Conservation (phyloP, 2,329 filamentous ascomycete species). For the Fusarium sublunatum region DNA sequence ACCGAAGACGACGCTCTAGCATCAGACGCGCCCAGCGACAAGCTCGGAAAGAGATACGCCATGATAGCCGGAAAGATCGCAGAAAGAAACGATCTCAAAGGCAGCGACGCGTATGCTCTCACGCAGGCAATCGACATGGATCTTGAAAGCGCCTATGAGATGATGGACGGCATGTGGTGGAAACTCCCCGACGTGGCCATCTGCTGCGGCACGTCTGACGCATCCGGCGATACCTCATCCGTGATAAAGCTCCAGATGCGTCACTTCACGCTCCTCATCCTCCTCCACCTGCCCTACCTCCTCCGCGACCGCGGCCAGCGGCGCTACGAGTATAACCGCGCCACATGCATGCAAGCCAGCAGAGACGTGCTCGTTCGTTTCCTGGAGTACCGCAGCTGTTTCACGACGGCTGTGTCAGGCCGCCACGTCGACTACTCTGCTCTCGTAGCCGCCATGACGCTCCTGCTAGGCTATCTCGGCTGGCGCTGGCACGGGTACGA, state of each 20-base stretch:
- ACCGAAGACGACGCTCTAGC: constrained; percentile 44
- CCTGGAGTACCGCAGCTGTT: constrained; percentile 55
- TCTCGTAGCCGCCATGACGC: constrained; percentile 62
- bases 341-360: constrained; percentile 60
- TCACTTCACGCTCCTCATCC: constrained; percentile 62
- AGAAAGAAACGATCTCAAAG: constrained; percentile 56
- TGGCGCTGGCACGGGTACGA: constrained; percentile 47
- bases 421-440: constrained; percentile 65
- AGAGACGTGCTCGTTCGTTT: constrained; percentile 63
- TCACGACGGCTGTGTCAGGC: constrained; percentile 38
- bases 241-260: constrained; percentile 61
- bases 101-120: constrained; percentile 53
- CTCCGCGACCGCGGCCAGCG: constrained; percentile 57
- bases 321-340: constrained; percentile 59
- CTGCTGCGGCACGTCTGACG: constrained; percentile 37
- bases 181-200: constrained; percentile 47
- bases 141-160: constrained; percentile 56
- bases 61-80: constrained; percentile 58
- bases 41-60: constrained; percentile 59
- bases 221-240: constrained; percentile 36
- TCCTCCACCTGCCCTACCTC: constrained; percentile 67
- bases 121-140: constrained; percentile 61
- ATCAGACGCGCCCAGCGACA: constrained; percentile 54
- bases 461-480: constrained; percentile 63
- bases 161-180: constrained; percentile 63